A percentile compares a stretch with the other conserved stretches of the same genome.
phyloP scores from a whole-genome alignment of 2,329 filamentous ascomycete genomes.

The Cordyceps tenuipes region DNA sequence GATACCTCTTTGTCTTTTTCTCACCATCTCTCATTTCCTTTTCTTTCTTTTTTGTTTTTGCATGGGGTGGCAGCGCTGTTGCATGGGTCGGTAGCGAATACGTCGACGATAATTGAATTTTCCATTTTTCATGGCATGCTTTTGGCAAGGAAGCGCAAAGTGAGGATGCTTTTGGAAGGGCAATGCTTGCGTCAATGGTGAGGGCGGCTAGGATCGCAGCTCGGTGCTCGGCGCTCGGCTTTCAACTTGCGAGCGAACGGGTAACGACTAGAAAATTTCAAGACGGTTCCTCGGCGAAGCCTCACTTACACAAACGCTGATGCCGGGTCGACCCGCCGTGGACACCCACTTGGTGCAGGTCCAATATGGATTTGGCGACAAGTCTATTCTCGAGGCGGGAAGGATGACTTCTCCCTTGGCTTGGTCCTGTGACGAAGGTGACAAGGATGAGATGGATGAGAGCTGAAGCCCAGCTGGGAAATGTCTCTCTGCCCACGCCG shows the following conservation, averaged over 20 bases:
- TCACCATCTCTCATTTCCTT: background rate
- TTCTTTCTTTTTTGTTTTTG: background rate
- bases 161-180: too few relatives aligned
- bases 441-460: too few relatives aligned
- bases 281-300: background rate
- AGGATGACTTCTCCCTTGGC: too few relatives aligned
- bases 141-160: too few relatives aligned
- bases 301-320: background rate
- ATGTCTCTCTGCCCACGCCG: too few relatives aligned
- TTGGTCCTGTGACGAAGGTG: too few relatives aligned
- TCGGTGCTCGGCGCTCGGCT: constrained; percentile 4
- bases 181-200: too few relatives aligned
- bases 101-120: background rate
- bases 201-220: background rate
- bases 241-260: background rate
- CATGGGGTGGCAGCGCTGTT: background rate
- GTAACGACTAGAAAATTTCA: too few relatives aligned
- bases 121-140: background rate
- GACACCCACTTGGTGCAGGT: background rate
- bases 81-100: background rate
- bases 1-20: background rate
- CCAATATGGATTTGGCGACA: background rate
- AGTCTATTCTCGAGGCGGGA: too few relatives aligned
- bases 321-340: background rate
- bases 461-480: too few relatives aligned